A percentile compares a stretch with the other conserved stretches of the same genome.
Conservation (phyloP, 306 rosid genomes). For the Lathyrus aphaca region DNA sequence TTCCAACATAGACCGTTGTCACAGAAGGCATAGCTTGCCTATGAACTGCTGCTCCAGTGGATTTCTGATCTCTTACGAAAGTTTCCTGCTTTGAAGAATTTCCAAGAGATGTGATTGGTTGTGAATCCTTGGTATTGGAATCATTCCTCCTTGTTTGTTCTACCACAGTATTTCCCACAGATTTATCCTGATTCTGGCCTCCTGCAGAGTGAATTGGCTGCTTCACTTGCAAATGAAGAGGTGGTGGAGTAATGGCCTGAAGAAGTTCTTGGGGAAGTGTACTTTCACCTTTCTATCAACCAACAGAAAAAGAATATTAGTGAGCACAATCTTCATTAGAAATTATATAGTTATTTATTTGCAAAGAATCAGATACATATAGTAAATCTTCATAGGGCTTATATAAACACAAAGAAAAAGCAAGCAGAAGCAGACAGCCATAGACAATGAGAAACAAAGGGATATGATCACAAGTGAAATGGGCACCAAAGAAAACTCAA, state of each 20-base stretch:
- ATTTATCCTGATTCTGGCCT: conserved; percentile 63
- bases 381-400: conserved; percentile 22
- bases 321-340: conserved; percentile 35
- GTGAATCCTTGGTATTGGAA: conserved; percentile 60
- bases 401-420: conserved; percentile 25
- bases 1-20: conserved; percentile 70
- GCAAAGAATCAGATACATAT: conserved; percentile 19
- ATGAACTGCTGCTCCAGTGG: conserved; percentile 47
- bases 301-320: conserved; percentile 42
- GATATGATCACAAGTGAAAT: not conserved
- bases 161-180: conserved; percentile 59
- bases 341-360: no score
- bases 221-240: conserved; percentile 74
- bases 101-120: conserved; percentile 51
- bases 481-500: not conserved
- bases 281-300: conserved; percentile 87
- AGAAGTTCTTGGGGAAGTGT: conserved; percentile 94
- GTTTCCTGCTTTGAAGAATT: conserved; percentile 63
- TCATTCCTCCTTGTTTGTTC: conserved; percentile 59
- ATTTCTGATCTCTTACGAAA: conserved; percentile 64
- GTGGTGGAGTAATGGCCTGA: conserved; percentile 83
- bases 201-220: conserved; percentile 65
- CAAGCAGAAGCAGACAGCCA: conserved; percentile 26
- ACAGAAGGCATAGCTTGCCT: conserved; percentile 54
- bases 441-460: conserved; percentile 30